phyloP scores from a whole-genome alignment of 306 rosid genomes.

The Casuarina cunninghamiana region DNA sequence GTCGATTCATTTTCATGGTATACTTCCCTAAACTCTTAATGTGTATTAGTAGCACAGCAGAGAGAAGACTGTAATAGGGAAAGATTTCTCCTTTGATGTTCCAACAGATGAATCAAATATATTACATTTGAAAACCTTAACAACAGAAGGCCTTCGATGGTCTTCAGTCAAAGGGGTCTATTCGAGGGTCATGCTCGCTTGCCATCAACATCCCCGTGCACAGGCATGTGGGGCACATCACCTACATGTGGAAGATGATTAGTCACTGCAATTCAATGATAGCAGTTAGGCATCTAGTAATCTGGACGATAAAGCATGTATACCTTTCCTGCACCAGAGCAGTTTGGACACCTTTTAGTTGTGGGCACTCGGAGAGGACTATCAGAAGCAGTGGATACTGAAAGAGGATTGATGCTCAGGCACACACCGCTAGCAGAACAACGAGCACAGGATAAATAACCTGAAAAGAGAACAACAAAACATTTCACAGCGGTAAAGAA shows the following conservation, averaged over 20 bases:
- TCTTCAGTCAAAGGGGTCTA: slow-evolving; percentile 81
- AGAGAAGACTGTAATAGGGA: not conserved
- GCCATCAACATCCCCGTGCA: slow-evolving; percentile 99
- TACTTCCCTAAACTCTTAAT: not conserved
- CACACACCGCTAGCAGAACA: slow-evolving; percentile 87
- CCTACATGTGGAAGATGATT: slow-evolving; percentile 40
- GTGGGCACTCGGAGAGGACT: slow-evolving; percentile 60
- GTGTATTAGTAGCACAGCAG: not conserved
- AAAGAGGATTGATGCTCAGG: slow-evolving; percentile 60
- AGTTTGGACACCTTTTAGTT: slow-evolving; percentile 57
- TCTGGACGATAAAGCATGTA: not conserved
- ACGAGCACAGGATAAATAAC: slow-evolving; percentile 93
- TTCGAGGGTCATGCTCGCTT: slow-evolving; percentile 86
- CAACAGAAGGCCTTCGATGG: not conserved
- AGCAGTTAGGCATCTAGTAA: not conserved
- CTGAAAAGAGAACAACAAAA: slow-evolving; percentile 39
- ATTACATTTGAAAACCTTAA: not conserved
- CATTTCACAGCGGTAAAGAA: not conserved
- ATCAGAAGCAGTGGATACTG: slow-evolving; percentile 47
- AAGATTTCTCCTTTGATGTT: not conserved
- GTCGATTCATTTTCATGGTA: not conserved
- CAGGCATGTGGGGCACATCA: slow-evolving; percentile 94
- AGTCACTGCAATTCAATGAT: not conserved
- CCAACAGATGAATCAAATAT: not conserved
- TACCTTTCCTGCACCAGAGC: slow-evolving; percentile 98